phyloP scores from a whole-genome alignment of 306 rosid species.

The Cicer pinnatifidum region DNA sequence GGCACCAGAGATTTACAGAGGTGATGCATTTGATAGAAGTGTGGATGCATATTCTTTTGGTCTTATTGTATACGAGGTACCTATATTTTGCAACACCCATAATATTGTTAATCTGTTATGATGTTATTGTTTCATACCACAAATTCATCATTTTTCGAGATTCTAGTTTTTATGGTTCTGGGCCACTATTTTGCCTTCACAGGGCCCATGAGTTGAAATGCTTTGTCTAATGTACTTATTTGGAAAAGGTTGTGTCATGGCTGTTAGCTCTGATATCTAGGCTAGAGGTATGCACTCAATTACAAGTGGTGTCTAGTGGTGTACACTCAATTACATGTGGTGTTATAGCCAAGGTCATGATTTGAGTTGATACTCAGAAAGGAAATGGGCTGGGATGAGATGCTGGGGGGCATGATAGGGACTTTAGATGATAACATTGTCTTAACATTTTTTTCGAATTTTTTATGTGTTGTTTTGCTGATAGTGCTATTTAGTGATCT shows the following conservation, averaged over 20 bases:
- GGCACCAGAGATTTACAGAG: constrained; percentile 90
- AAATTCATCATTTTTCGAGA: constrained; percentile 15
- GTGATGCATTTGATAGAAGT: constrained; percentile 78
- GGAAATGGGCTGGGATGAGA: background rate
- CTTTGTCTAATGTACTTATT: constrained; percentile 24
- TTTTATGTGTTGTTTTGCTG: constrained; percentile 23
- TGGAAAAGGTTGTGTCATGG: background rate
- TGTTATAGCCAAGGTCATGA: constrained; percentile 33
- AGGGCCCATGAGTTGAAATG: background rate
- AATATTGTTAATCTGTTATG: constrained; percentile 36
- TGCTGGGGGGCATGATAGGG: background rate
- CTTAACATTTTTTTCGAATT: constrained; percentile 11
- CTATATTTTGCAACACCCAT: constrained; percentile 20
- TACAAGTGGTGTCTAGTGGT: background rate
- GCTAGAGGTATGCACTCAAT: background rate
- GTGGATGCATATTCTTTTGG: constrained; percentile 92
- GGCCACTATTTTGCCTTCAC: constrained; percentile 29
- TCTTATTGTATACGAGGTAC: constrained; percentile 88
- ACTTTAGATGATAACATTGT: constrained; percentile 8
- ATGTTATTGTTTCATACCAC: constrained; percentile 21
- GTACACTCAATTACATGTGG: background rate
- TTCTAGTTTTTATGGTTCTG: constrained; percentile 37
- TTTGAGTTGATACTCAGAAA: constrained; percentile 25
- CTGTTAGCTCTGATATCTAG: constrained; percentile 17
- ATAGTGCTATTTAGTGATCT: constrained; percentile 19